phyloP scores from a whole-genome alignment of 2,329 filamentous ascomycete species.

The Seiridium unicorne region DNA sequence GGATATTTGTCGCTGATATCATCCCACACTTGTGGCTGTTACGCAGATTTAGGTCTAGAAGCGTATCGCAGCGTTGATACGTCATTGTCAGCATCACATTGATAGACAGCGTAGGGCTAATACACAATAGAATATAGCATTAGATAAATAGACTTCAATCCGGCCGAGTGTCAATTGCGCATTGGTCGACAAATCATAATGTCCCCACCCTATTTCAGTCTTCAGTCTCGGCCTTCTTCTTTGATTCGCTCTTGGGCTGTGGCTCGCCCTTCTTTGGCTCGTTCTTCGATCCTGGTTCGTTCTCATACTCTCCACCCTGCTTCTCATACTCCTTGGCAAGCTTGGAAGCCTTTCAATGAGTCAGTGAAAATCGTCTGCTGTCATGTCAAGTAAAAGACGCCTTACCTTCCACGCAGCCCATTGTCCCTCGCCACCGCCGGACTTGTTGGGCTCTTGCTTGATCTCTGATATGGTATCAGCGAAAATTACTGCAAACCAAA shows the following conservation, averaged over 20 bases:
- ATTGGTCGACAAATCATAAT: too few species aligned
- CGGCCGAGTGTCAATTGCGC: too few species aligned
- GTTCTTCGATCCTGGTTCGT: constrained; percentile 38
- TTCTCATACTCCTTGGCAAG: constrained; percentile 41
- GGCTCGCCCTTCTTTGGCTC: constrained; percentile 23
- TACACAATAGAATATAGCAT: too few species aligned
- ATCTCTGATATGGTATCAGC: constrained; percentile 27
- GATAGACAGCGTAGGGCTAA: too few species aligned
- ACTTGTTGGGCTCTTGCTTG: constrained; percentile 39
- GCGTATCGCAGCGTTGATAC: too few species aligned
- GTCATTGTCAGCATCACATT: too few species aligned
- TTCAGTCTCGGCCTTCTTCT: constrained; percentile 8
- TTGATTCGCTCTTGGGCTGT: constrained; percentile 11
- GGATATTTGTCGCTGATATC: too few species aligned
- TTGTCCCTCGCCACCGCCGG: constrained; percentile 36
- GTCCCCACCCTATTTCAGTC: too few species aligned
- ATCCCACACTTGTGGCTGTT: too few species aligned
- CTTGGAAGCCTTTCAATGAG: constrained; percentile 26
- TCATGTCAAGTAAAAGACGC: background rate
- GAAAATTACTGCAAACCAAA: background rate
- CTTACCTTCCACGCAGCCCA: constrained; percentile 36
- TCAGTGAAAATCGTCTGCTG: background rate
- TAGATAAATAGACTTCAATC: too few species aligned
- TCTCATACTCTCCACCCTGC: constrained; percentile 38
- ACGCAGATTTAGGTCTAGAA: too few species aligned